phyloP scores from a whole-genome alignment of 352 stramenopile genomes.

The Peronospora farinosa region DNA sequence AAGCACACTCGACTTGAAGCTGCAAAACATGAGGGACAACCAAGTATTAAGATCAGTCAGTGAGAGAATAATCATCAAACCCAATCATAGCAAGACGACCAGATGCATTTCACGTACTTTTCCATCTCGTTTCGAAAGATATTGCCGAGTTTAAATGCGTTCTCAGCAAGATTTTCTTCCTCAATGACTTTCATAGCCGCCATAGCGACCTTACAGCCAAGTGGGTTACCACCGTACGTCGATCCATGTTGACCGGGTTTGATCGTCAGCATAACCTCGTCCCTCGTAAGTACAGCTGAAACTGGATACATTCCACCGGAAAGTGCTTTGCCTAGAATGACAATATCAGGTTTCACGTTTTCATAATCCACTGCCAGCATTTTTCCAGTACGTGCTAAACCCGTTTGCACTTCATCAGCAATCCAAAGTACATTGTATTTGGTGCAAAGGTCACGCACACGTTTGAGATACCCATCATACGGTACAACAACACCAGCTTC shows the following conservation, averaged over 20 bases:
- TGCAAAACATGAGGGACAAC: slow-evolving; percentile 3
- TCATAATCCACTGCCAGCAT: slow-evolving; percentile 96
- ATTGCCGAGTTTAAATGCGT: slow-evolving; percentile 90
- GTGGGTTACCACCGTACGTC: slow-evolving; percentile 95
- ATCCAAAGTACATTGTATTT: slow-evolving; percentile 99
- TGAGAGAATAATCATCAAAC: background rate
- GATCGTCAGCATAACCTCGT: slow-evolving; percentile 98
- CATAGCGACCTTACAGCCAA: slow-evolving; percentile 96
- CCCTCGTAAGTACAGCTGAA: slow-evolving; percentile 92
- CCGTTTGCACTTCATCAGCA: slow-evolving; percentile 97
- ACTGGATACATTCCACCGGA: slow-evolving; percentile 97
- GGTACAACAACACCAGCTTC: slow-evolving; percentile 98
- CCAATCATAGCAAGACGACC: background rate
- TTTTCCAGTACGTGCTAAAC: slow-evolving; percentile 94
- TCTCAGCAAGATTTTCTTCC: slow-evolving; percentile 95
- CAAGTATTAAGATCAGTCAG: slow-evolving; percentile 5
- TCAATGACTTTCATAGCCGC: slow-evolving; percentile 89
- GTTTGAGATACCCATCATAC: slow-evolving; percentile 92
- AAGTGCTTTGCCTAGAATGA: slow-evolving; percentile 95
- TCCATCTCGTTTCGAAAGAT: slow-evolving; percentile 89
- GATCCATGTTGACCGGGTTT: slow-evolving; percentile 95
- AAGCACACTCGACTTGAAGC: slow-evolving; percentile 62
- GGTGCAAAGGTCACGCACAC: slow-evolving; percentile 88
- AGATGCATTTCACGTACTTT: slow-evolving; percentile 29
- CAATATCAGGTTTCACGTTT: slow-evolving; percentile 94